A percentile compares a stretch with the other conserved stretches of the same genome.
phyloP scores from a whole-genome alignment of 495 filamentous ascomycete genomes.

The Annulohypoxylon maeteangense region DNA sequence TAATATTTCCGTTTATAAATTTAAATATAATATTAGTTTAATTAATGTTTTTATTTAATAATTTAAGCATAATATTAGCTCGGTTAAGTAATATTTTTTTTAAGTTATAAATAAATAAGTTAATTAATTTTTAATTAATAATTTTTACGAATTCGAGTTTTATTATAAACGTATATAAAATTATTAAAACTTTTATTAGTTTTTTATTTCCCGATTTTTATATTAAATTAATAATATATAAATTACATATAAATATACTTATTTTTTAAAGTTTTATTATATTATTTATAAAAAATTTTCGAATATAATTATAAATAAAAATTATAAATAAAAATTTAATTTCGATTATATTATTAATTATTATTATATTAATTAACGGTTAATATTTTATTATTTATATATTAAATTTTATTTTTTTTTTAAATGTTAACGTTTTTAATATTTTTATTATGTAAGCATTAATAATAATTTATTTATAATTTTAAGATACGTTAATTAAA shows the following conservation, averaged over 20 bases:
- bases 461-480: background rate
- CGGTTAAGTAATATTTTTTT: too few species aligned
- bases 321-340: constrained; percentile 1
- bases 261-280: background rate
- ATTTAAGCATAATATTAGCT: background rate
- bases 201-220: background rate
- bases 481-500: background rate
- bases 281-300: background rate
- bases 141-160: background rate
- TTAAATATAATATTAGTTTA: background rate
- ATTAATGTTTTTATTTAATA: background rate
- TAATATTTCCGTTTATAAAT: background rate
- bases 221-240: background rate
- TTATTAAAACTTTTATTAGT: background rate
- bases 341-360: background rate
- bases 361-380: background rate
- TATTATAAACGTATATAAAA: background rate
- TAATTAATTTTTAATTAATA: background rate
- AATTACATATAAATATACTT: background rate
- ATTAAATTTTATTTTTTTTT: background rate
- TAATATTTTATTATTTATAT: background rate
- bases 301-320: constrained; percentile 1
- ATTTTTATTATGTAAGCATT: background rate
- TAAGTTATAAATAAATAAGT: too few species aligned
- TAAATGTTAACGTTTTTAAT: background rate